Evolutionary conservation across 2,329 filamentous ascomycete species (phyloP).

Genomic region (Claviceps paspali): DNA sequence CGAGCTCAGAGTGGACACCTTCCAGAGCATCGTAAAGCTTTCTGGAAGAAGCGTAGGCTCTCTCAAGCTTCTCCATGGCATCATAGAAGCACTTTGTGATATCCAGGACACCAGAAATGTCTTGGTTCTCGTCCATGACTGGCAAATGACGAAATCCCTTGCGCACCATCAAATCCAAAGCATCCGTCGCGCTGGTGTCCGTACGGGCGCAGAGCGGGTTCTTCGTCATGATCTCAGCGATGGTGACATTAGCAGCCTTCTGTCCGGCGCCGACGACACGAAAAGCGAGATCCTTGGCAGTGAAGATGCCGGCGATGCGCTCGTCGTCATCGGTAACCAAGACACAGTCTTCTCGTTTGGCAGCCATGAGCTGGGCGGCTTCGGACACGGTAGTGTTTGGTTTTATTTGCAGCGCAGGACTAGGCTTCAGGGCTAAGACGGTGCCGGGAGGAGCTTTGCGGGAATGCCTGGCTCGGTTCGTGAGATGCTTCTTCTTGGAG

Average conservation of each 20-base stretch:
- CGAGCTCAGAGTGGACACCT: conserved; percentile 92
- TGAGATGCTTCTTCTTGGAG: conserved; percentile 86
- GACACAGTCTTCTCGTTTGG: conserved; percentile 95
- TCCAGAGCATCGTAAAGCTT: conserved; percentile 96
- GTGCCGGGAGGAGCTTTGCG: conserved; percentile 93
- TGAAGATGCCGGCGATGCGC: conserved; percentile 95
- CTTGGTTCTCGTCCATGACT: conserved; percentile 99
- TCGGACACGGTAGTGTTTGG: conserved; percentile 86
- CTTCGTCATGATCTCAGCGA: conserved; percentile 99
- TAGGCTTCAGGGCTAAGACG: conserved; percentile 88
- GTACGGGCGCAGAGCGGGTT: conserved; percentile 95
- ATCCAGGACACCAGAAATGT: conserved; percentile 93
- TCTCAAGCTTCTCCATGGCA: conserved; percentile 98
- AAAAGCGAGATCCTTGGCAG: conserved; percentile 95
- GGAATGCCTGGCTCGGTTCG: conserved; percentile 63
- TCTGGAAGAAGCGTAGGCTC: conserved; percentile 92
- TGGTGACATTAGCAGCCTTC: conserved; percentile 79
- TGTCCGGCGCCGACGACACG: conserved; percentile 83
- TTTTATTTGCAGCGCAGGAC: conserved; percentile 94
- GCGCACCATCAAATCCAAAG: conserved; percentile 91
- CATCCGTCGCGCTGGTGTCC: conserved; percentile 95
- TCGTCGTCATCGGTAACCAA: conserved; percentile 96
- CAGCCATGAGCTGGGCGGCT: conserved; percentile 95
- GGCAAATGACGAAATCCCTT: conserved; percentile 96
- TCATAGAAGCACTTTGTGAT: conserved; percentile 99